Evolutionary conservation across 176 grass and related monocot genomes (phyloP), one percentile per base, ranked within the genome.

Genomic region (Luzula sylvatica): DNA sequence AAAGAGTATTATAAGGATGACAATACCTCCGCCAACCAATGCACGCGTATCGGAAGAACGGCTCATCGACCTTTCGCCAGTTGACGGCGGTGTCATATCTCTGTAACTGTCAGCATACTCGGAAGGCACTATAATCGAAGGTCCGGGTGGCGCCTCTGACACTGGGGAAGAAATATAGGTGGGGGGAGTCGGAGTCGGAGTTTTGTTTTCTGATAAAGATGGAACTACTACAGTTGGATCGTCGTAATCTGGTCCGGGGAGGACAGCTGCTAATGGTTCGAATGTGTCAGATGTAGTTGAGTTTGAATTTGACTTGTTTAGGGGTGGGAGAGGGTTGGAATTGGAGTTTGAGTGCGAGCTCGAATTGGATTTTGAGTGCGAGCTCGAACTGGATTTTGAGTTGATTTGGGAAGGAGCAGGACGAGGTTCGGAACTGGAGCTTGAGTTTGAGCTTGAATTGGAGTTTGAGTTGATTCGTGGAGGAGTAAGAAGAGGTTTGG

Each of bases 1-100:
- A 29, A 60, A 40, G 18, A 72, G 40, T 3, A 80, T 2, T 9
- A 80, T 29, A 7, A 45, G 64, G 38, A 75, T 43, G 25, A 70
- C 5, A 38, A 80, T 12, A 7, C 65, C 75, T 4, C 50, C 47
- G 9, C 73, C 56, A 3, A 68, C 47, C n/a, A n/a, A n/a, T n/a
- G n/a, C n/a, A n/a, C n/a, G n/a, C n/a, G n/a, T n/a, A n/a, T n/a
- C n/a, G n/a, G n/a, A n/a, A n/a, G n/a, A n/a, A n/a, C n/a, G n/a
- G n/a, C n/a, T n/a, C n/a, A n/a, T n/a, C n/a, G n/a, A n/a, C n/a
- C n/a, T n/a, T n/a, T n/a, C n/a, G n/a, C n/a, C n/a, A n/a, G n/a
- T n/a, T n/a, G n/a, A n/a, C n/a, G n/a, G n/a, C n/a, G n/a, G n/a
- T n/a, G n/a, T n/a, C n/a, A n/a, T n/a, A n/a, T n/a, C n/a, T n/a